These are phyloP conservation scores for Gaeumannomyces sp. DNA, from an alignment of 2,329 filamentous ascomycete species.

Conservation along the genomic window DNA sequence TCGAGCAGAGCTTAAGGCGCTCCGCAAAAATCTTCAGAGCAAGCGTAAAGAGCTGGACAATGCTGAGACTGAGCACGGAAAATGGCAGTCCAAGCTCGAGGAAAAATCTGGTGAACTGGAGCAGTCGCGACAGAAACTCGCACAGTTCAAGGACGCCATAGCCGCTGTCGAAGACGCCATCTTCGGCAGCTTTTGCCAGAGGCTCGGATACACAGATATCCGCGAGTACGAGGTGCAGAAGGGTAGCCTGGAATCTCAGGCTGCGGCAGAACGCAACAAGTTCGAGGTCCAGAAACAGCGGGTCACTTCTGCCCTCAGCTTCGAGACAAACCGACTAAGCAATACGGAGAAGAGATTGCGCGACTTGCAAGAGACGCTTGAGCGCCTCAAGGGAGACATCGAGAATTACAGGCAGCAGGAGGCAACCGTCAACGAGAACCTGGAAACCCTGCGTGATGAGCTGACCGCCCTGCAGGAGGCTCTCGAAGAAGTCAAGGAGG, in stretches of 20 bases:
- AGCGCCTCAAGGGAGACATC: conserved; percentile 63
- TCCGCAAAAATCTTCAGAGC: conserved; percentile 77
- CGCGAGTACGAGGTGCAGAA: conserved; percentile 92
- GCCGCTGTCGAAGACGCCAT: conserved; percentile 81
- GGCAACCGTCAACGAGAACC: conserved; percentile 63
- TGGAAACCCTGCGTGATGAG: conserved; percentile 68
- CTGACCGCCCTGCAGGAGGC: conserved; percentile 69
- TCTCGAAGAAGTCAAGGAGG: conserved; percentile 61
- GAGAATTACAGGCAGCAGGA: conserved; percentile 66
- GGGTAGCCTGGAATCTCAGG: conserved; percentile 85
- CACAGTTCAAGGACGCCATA: conserved; percentile 56
- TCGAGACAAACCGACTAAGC: conserved; percentile 45
- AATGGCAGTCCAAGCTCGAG: conserved; percentile 70
- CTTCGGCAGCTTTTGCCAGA: conserved; percentile 77
- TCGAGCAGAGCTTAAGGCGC: conserved; percentile 68
- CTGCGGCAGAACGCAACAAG: conserved; percentile 75
- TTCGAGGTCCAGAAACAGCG: conserved; percentile 80
- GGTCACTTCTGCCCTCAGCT: conserved; percentile 55
- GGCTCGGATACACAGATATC: conserved; percentile 82
- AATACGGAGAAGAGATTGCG: conserved; percentile 64
- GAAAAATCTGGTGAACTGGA: conserved; percentile 66
- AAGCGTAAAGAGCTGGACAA: conserved; percentile 77
- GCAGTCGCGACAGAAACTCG: conserved; percentile 42
- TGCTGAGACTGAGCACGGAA: conserved; percentile 64
- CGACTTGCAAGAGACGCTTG: conserved; percentile 58